Conservation (phyloP, 2,329 filamentous ascomycete genomes). For the Diaporthe humulicola region DNA sequence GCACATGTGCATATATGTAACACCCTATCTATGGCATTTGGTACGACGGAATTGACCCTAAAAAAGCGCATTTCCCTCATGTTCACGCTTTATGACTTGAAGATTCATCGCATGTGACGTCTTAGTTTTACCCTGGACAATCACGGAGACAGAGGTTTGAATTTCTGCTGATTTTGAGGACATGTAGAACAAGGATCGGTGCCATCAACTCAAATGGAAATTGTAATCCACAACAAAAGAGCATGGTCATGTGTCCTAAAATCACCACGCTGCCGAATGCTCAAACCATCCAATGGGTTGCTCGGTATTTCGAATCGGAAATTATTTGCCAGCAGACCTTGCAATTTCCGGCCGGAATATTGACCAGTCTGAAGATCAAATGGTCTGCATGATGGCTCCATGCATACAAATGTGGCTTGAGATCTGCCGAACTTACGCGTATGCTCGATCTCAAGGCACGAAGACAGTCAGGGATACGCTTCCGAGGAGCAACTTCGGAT, state of each 20-base stretch:
- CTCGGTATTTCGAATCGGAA: neutral
- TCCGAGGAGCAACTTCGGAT: constrained; percentile 21
- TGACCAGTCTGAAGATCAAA: neutral
- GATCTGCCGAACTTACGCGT: neutral
- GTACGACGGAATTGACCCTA: too few species aligned
- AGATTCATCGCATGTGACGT: neutral
- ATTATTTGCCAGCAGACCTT: neutral
- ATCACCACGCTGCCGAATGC: neutral
- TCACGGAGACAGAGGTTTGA: neutral
- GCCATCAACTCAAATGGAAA: neutral
- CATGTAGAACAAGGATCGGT: neutral
- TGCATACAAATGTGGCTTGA: neutral
- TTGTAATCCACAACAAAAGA: neutral
- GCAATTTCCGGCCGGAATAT: neutral
- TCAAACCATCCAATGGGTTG: neutral
- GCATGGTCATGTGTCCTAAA: neutral
- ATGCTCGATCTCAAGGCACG: neutral
- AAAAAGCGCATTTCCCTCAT: neutral
- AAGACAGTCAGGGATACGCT: neutral
- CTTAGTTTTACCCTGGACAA: too few species aligned
- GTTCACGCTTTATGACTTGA: neutral
- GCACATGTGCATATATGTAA: neutral
- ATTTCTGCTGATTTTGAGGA: too few species aligned
- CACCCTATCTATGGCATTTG: neutral
- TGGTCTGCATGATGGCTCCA: neutral